A percentile compares a stretch with the other conserved stretches of the same genome.
These are phyloP conservation scores for Aspergillus vadensis DNA, from an alignment of 2,329 filamentous ascomycete species.

Conservation along the genomic window DNA sequence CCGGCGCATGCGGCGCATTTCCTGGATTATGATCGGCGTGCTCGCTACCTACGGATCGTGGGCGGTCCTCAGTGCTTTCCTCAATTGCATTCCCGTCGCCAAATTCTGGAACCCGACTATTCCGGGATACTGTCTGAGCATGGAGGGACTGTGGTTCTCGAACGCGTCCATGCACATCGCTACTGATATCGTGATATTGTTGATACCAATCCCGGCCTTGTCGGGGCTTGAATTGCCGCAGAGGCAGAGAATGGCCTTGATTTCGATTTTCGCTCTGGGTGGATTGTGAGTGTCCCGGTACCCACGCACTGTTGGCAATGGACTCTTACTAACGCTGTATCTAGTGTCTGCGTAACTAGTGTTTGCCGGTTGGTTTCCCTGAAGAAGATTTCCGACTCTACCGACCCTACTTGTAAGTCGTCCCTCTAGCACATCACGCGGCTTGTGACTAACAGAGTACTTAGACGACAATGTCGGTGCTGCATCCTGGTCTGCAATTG, in stretches of 20 bases:
- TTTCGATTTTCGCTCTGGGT: constrained; percentile 46
- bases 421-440: background rate
- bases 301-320: background rate
- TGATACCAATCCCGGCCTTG: constrained; percentile 50
- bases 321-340: background rate
- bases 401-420: constrained; percentile 38
- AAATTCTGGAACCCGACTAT: constrained; percentile 37
- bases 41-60: constrained; percentile 39
- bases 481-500: constrained; percentile 42
- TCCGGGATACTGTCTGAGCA: constrained; percentile 40
- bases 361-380: constrained; percentile 36
- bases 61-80: constrained; percentile 39
- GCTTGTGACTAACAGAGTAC: constrained; percentile 5
- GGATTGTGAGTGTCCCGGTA: constrained; percentile 33
- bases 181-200: constrained; percentile 47
- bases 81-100: constrained; percentile 40
- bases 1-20: constrained; percentile 36
- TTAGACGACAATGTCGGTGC: constrained; percentile 39
- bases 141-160: constrained; percentile 47
- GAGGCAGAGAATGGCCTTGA: constrained; percentile 45
- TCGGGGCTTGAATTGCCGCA: constrained; percentile 43
- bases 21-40: constrained; percentile 40
- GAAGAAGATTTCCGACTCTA: constrained; percentile 35
- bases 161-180: constrained; percentile 49
- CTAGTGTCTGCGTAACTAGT: constrained; percentile 39